Conservation (phyloP, 2,329 filamentous ascomycete species). For the Fusarium sp. region DNA sequence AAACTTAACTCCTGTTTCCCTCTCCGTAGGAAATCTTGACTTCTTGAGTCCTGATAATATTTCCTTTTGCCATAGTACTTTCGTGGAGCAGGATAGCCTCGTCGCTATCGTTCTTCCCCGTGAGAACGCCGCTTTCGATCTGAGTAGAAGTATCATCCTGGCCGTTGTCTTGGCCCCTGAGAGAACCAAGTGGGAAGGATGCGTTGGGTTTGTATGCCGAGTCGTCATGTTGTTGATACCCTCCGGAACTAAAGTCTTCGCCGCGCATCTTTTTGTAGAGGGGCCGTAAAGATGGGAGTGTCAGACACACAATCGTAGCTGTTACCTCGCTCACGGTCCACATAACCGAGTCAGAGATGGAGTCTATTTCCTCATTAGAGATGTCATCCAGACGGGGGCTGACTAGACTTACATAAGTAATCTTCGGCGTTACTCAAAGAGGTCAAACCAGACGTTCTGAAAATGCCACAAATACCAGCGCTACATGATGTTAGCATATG, state of each 20-base stretch:
- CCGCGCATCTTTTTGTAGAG: background rate
- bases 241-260: background rate
- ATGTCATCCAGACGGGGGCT: rapidly evolving
- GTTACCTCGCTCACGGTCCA: constrained; percentile 9
- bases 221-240: background rate
- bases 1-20: background rate
- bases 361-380: background rate
- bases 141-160: background rate
- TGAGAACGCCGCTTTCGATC: background rate
- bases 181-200: background rate
- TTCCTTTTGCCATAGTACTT: background rate
- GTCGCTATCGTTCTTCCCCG: background rate
- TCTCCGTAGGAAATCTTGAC: background rate
- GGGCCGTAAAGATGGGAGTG: background rate
- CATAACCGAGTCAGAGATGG: background rate
- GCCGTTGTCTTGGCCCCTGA: background rate
- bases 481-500: background rate
- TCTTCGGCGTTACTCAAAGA: background rate
- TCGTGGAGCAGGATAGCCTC: background rate
- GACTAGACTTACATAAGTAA: background rate
- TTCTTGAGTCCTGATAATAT: background rate
- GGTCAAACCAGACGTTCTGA: background rate
- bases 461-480: background rate
- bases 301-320: constrained; percentile 1
- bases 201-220: background rate